Percentiles rank a stretch among this genome's conserved stretches.
phyloP scores from a whole-genome alignment of 2,329 filamentous ascomycete species.

The Hyphodiscus sp. region DNA sequence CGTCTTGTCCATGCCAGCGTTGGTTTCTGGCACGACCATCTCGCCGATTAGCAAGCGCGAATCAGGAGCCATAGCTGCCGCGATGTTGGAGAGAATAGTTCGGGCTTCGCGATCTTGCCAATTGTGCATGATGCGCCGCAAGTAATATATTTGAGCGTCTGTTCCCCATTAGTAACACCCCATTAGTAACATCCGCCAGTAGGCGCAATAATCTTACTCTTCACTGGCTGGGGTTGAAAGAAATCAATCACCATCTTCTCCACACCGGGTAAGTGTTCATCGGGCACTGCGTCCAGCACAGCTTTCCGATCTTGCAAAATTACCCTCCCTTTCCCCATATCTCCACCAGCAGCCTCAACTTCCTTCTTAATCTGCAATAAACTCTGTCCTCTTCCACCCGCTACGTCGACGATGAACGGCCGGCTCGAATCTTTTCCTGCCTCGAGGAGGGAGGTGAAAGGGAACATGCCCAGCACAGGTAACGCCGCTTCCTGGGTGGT shows the following conservation, averaged over 20 bases:
- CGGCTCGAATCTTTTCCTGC: neutral
- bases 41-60: slow-evolving; percentile 8
- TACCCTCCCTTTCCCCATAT: slow-evolving; percentile 1
- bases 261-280: slow-evolving; percentile 7
- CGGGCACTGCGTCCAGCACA: slow-evolving; percentile 9
- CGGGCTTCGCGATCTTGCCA: slow-evolving; percentile 15
- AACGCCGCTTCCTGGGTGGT: slow-evolving; percentile 11
- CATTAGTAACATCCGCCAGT: neutral
- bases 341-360: too few species aligned
- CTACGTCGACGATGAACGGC: slow-evolving; percentile 17
- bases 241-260: slow-evolving; percentile 11
- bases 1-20: slow-evolving; percentile 20
- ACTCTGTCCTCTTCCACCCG: slow-evolving; percentile 18
- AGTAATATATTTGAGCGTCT: slow-evolving; percentile 24
- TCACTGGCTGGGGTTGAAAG: slow-evolving; percentile 6
- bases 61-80: slow-evolving; percentile 11
- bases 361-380: slow-evolving; percentile 17
- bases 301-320: slow-evolving; percentile 13
- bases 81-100: slow-evolving; percentile 19
- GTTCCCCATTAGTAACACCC: neutral
- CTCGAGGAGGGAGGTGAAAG: neutral
- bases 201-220: slow-evolving; percentile 5
- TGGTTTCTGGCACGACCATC: slow-evolving; percentile 9
- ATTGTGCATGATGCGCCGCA: slow-evolving; percentile 23
- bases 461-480: slow-evolving; percentile 15